A percentile compares a stretch with the other conserved stretches of the same genome.
These are phyloP conservation scores for Debaryomycetaceae sp. DNA, from an alignment of 1,139 yeast genomes.

Conservation along the genomic window DNA sequence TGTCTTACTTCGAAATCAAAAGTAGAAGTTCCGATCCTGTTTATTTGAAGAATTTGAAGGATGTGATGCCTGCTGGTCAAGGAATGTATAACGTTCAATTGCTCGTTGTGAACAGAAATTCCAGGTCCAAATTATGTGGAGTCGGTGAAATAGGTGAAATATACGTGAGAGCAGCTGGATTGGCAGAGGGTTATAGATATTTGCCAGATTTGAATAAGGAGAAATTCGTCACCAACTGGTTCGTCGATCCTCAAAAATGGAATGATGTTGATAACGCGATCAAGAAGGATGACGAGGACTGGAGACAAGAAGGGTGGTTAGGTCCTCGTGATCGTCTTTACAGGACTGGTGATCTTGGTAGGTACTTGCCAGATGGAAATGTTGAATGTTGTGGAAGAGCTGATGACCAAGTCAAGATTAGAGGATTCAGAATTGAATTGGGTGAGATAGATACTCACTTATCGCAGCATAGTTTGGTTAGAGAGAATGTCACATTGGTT, in stretches of 20 bases:
- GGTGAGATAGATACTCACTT: slow-evolving; percentile 98
- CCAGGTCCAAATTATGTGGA: slow-evolving; percentile 87
- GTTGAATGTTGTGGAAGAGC: slow-evolving; percentile 99
- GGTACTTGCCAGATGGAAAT: slow-evolving; percentile 94
- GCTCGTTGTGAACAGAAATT: slow-evolving; percentile 87
- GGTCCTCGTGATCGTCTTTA: slow-evolving; percentile 96
- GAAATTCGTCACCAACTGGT: slow-evolving; percentile 92
- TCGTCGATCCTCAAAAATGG: slow-evolving; percentile 64
- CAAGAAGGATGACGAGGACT: slow-evolving; percentile 45
- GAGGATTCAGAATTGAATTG: slow-evolving; percentile 96
- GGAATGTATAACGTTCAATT: slow-evolving; percentile 97
- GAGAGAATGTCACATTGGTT: slow-evolving; percentile 92
- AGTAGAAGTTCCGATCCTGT: slow-evolving; percentile 66
- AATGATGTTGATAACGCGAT: slow-evolving; percentile 45
- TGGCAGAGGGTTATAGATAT: slow-evolving; percentile 93
- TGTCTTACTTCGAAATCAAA: slow-evolving; percentile 86
- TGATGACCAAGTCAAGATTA: slow-evolving; percentile 96
- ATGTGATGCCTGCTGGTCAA: slow-evolving; percentile 96
- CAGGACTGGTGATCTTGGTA: slow-evolving; percentile 96
- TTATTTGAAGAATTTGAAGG: slow-evolving; percentile 82
- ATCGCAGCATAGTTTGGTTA: slow-evolving; percentile 85
- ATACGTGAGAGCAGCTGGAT: slow-evolving; percentile 96
- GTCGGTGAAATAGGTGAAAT: slow-evolving; percentile 99
- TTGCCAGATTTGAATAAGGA: slow-evolving; percentile 84
- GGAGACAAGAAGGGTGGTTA: slow-evolving; percentile 79